phyloP scores from a whole-genome alignment of 2,329 filamentous ascomycete species.

The Aureobasidium sp. region DNA sequence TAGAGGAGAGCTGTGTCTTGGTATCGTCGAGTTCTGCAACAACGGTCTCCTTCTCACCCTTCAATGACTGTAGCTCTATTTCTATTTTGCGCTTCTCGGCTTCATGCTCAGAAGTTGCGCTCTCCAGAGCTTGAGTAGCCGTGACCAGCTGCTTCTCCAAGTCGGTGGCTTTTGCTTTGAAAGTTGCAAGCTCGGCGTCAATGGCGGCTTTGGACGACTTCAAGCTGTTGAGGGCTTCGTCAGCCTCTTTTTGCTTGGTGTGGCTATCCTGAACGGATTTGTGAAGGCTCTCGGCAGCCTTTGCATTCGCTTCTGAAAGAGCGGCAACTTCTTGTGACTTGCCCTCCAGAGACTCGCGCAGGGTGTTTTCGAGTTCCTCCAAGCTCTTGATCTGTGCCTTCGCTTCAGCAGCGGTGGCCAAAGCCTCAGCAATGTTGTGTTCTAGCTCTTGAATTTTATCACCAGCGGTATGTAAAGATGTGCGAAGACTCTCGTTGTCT shows the following conservation, averaged over 20 bases:
- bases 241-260: not conserved
- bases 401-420: not conserved
- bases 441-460: constrained; percentile 6
- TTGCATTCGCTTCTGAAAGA: constrained; percentile 4
- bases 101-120: constrained; percentile 8
- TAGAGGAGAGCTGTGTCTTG: constrained; percentile 9
- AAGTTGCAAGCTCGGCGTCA: constrained; percentile 1
- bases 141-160: constrained; percentile 16
- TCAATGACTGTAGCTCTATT: constrained; percentile 8
- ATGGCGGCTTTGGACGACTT: constrained; percentile 1
- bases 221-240: not conserved
- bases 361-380: not conserved
- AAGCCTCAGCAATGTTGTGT: not conserved
- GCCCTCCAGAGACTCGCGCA: not conserved
- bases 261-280: not conserved
- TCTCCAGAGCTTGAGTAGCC: constrained; percentile 7
- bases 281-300: not conserved
- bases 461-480: not conserved
- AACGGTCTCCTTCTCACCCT: not conserved
- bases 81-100: not conserved
- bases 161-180: constrained; percentile 5
- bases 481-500: not conserved
- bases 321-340: not conserved
- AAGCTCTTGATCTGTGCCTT: constrained; percentile 7
- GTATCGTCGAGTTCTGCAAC: constrained; percentile 9